Evolutionary conservation across 176 grass and related monocot species (phyloP), one percentile per base, ranked within the genome.

Genomic region (Typha latifolia): DNA sequence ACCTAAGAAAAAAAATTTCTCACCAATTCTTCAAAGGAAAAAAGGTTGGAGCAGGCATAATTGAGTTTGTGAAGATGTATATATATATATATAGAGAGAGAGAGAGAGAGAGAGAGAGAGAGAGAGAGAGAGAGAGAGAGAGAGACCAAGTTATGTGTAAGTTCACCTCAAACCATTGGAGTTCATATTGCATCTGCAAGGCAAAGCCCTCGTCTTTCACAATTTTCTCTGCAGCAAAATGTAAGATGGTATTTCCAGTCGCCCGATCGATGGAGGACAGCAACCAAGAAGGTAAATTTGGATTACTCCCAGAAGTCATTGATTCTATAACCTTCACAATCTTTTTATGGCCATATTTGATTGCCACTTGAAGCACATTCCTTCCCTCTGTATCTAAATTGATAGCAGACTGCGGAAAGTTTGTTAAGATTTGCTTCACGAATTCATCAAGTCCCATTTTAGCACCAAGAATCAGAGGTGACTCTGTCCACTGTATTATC

Each of bases 361-460:
- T 67, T 32, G 77, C 77, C 62, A 67, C 69, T 73, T 67, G 77
- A 48, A 80, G 77, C 4, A 80, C 69, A 61, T 80, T 80, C 34
- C 34, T 66, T 24, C 62, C 69, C 16, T 73, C 14, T 12, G 20
- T 12, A 22, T 80, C 77, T 6, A 62, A 11, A 51, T 73, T 71
- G 27, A 21, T 29, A 2, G 77, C 69, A 32, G 77, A 73, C 27
- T 49, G 18, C 2, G 77, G 77, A 14, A 12, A 67, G 6, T 72
- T 62, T 9, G 3, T n/a, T n/a, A 80, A 55, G 19, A 80, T 80
- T n/a, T 72, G 43, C 12, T 32, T 3, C 2, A 80, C 77, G 20
- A 80, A 80, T 0, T 80, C 77, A 24, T 80, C 49, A 21, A 80
- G 69, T n/a, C 77, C 77, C 62, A 80, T 49, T 64, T 73, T 49